Percentiles rank a stretch among this genome's conserved stretches.
These are phyloP conservation scores for Lepidopterella palustris DNA, from an alignment of 495 filamentous ascomycete species.

Conservation along the genomic window DNA sequence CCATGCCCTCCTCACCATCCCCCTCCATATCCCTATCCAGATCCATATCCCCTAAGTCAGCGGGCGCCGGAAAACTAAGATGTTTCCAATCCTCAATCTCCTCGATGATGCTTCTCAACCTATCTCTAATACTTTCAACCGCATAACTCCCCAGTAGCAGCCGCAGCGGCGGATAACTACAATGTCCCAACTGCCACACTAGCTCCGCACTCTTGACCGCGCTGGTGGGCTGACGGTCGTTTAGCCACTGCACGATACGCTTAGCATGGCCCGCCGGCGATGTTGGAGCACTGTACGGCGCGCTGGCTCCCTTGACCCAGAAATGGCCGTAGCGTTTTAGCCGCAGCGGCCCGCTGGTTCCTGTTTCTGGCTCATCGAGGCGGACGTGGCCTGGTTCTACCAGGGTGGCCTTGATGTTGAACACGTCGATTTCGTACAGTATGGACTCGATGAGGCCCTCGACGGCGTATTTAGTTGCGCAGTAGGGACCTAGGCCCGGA, in stretches of 20 bases:
- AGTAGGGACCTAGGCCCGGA: conserved; percentile 86
- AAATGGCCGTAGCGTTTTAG: conserved; percentile 70
- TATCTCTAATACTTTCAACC: conserved; percentile 88
- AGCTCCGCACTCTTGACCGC: conserved; percentile 92
- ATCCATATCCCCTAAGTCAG: conserved; percentile 11
- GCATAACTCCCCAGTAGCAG: conserved; percentile 86
- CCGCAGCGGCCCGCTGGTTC: conserved; percentile 8
- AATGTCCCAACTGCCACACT: conserved; percentile 94
- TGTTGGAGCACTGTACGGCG: conserved; percentile 67
- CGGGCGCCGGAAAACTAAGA: conserved; percentile 33
- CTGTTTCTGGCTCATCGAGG: conserved; percentile 53
- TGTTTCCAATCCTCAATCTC: conserved; percentile 53
- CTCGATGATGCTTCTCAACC: conserved; percentile 82
- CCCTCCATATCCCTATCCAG: background rate
- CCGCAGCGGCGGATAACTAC: conserved; percentile 78
- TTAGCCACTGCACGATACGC: conserved; percentile 92
- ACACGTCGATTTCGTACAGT: conserved; percentile 87
- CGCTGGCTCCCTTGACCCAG: conserved; percentile 74
- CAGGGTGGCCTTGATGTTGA: conserved; percentile 85
- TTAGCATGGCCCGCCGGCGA: conserved; percentile 84
- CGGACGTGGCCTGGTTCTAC: conserved; percentile 87
- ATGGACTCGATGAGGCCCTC: conserved; percentile 93
- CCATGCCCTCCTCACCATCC: background rate
- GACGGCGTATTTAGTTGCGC: conserved; percentile 92
- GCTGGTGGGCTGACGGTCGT: conserved; percentile 83